phyloP scores from a whole-genome alignment of 2,329 filamentous ascomycete genomes.

The Venturiaceae sp. region DNA sequence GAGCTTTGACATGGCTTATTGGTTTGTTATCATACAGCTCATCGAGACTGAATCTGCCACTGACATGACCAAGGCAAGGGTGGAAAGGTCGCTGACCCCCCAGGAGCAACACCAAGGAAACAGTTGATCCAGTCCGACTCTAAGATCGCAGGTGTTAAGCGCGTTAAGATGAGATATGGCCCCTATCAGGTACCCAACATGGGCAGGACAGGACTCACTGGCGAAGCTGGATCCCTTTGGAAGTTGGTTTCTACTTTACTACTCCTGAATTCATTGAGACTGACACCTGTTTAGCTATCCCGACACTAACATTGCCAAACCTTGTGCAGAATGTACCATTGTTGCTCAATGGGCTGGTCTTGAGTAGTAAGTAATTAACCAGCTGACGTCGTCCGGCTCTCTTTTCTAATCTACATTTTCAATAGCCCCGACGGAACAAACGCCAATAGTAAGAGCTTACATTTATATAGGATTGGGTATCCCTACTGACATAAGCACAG shows the following conservation, averaged over 20 bases:
- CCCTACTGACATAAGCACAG: background rate
- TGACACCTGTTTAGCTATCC: background rate
- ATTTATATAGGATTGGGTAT: background rate
- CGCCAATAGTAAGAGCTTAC: background rate
- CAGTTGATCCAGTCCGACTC: background rate
- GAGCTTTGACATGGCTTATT: background rate
- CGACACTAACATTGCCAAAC: background rate
- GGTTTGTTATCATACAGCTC: no score
- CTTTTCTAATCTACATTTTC: no score
- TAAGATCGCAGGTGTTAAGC: background rate
- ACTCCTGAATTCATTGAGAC: background rate
- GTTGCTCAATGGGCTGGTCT: background rate
- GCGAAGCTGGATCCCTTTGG: background rate
- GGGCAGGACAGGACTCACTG: background rate
- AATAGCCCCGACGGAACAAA: background rate
- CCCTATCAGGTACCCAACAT: slow-evolving; percentile 7
- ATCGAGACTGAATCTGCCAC: background rate
- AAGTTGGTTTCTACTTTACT: background rate
- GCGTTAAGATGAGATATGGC: slow-evolving; percentile 7
- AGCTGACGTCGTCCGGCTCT: no score
- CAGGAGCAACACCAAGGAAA: background rate
- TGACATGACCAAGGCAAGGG: background rate
- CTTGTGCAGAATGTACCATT: slow-evolving; percentile 3
- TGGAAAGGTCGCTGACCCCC: background rate
- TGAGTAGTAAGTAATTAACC: background rate